Conservation (phyloP, 257 asterid genomes). For the Solanum acaule region DNA sequence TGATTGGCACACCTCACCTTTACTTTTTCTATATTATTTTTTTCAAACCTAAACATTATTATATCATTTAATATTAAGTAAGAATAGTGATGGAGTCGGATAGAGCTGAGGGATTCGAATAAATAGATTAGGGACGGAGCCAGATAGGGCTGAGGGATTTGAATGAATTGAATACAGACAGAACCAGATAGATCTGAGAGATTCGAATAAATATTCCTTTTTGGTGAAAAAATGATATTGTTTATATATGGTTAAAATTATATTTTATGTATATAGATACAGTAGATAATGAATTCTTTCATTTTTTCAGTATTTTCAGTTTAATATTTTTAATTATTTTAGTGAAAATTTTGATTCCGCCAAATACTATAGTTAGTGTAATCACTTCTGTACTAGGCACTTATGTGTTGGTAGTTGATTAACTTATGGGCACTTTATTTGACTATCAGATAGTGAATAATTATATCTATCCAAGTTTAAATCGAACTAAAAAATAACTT, state of each 20-base stretch:
- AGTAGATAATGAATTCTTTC: no score
- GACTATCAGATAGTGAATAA: background rate
- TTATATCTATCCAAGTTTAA: background rate
- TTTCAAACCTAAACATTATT: background rate
- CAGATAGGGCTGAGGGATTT: background rate
- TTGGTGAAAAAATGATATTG: no score
- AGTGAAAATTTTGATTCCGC: background rate
- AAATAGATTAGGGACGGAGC: background rate
- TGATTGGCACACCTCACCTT: slow-evolving; percentile 34
- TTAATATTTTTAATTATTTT: background rate
- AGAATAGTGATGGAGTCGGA: rapidly evolving
- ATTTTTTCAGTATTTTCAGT: background rate
- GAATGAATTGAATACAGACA: background rate
- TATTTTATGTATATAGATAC: no score
- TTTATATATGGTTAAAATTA: no score
- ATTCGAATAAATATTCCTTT: rapidly evolving
- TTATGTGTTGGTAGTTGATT: background rate
- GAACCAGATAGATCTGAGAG: rapidly evolving
- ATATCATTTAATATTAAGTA: background rate
- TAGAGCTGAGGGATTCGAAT: background rate
- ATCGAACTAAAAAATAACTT: background rate
- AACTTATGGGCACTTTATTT: background rate
- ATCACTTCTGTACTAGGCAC: background rate
- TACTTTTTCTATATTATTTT: background rate
- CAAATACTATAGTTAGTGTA: background rate